Base-by-base conservation (phyloP, 306 rosid species). In the Astragalus membranaceus region DNA sequence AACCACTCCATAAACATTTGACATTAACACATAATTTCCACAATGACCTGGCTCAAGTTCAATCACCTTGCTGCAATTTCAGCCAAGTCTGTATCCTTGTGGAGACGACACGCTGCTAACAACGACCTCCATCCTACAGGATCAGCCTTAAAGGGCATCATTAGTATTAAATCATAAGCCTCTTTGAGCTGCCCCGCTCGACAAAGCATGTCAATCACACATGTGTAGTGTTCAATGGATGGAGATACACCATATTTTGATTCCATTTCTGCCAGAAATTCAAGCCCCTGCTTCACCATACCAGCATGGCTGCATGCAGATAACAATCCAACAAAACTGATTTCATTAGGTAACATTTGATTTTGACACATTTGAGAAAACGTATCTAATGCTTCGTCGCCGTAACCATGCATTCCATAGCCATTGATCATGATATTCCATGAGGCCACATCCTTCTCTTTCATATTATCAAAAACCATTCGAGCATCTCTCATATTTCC, bases 361-460 rank as follows among this genome's bases (percentile, higher is more conserved):
- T 84, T 82, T 53, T 69, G 59, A 52, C 87, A 69, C 98, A 93
- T 84, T 6, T 12, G 65, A 67, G 79, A 65, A 76, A 90, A 84
- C 53, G 65, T 37, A 76, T 79, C 67, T 46, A 93, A 72, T 20
- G 98, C 89, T 77, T 85, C 84, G 10, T 71, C 42, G 23, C 83
- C 88, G 63, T 83, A 69, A 8, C 98, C 97, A 29, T 88, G 91
- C 88, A 86, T 79, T 62, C 84, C 97, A 73, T 85, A 87, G 47
- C 97, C 98, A 73, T 80, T 83, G 80, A 90, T 84, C 88, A 93
- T 77, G 69, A 93, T 88, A 79, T 93, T 93, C 98, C 97, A 88
- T 6, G 98, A 93, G 36, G 96, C 96, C 47, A 87, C 81, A 61
- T 93, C 97, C 76, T 82, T 90, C 20, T 56, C 74, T 8, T 75